Evolutionary conservation across 805 yeast species (phyloP).

Genomic region (Kluyveromyces dobzhanskii): DNA sequence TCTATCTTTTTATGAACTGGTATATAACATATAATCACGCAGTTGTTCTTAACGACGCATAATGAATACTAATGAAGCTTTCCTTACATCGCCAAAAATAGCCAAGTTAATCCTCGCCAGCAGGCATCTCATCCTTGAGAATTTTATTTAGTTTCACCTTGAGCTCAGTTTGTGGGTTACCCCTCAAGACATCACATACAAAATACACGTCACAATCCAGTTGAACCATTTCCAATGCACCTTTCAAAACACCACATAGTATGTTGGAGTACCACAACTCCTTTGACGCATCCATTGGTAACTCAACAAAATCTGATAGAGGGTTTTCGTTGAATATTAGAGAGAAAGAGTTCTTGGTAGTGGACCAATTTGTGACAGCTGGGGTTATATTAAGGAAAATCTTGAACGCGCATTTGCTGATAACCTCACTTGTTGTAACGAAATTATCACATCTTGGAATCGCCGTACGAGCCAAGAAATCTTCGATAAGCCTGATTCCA

Average conservation of each 20-base stretch:
- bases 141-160: slow-evolving; percentile 61
- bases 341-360: slow-evolving; percentile 66
- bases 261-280: slow-evolving; percentile 92
- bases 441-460: slow-evolving; percentile 71
- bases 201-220: slow-evolving; percentile 79
- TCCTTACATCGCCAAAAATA: too few species aligned
- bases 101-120: slow-evolving; percentile 79
- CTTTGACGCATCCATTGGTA: slow-evolving; percentile 69
- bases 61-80: too few species aligned
- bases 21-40: too few species aligned
- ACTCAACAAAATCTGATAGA: slow-evolving; percentile 87
- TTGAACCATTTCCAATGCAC: slow-evolving; percentile 94
- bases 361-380: slow-evolving; percentile 61
- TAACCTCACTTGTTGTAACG: slow-evolving; percentile 79
- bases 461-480: slow-evolving; percentile 83
- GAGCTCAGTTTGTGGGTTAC: slow-evolving; percentile 75
- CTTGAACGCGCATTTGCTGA: slow-evolving; percentile 83
- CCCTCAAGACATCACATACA: slow-evolving; percentile 72
- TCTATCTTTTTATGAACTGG: too few species aligned
- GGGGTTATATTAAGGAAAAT: slow-evolving; percentile 82
- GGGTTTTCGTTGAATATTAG: slow-evolving; percentile 79
- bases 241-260: slow-evolving; percentile 80
- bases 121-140: slow-evolving; percentile 90
- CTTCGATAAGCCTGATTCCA: slow-evolving; percentile 86
- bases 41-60: too few species aligned